Conservation (phyloP, 2,329 filamentous ascomycete genomes). For the Penicillium sp. region DNA sequence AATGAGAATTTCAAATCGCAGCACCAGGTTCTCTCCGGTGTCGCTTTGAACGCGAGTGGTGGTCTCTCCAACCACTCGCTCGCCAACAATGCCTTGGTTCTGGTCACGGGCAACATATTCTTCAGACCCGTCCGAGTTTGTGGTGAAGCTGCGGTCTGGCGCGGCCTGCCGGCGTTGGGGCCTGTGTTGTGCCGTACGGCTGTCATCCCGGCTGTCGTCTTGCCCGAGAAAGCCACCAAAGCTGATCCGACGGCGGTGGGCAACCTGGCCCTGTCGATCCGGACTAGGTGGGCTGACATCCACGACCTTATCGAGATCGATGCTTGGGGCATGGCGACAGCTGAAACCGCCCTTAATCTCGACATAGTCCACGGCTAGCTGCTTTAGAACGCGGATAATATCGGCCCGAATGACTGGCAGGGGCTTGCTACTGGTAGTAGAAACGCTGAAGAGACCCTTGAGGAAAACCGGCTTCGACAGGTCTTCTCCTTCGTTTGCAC, state of each 20-base stretch:
- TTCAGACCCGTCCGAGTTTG: constrained; percentile 80
- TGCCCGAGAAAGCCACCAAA: constrained; percentile 67
- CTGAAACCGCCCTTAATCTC: constrained; percentile 93
- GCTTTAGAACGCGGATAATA: constrained; percentile 81
- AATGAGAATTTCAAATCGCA: constrained; percentile 93
- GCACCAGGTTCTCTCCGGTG: constrained; percentile 73
- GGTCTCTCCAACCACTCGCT: constrained; percentile 73
- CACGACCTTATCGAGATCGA: constrained; percentile 71
- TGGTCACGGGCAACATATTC: constrained; percentile 58
- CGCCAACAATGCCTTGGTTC: constrained; percentile 47
- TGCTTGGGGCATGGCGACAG: constrained; percentile 83
- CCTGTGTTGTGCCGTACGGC: constrained; percentile 43
- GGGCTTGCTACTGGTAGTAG: constrained; percentile 89
- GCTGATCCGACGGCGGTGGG: constrained; percentile 74
- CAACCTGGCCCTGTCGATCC: constrained; percentile 43
- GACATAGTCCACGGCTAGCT: constrained; percentile 82
- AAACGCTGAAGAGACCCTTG: constrained; percentile 95
- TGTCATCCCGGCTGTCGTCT: constrained; percentile 64
- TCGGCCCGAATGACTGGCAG: constrained; percentile 80
- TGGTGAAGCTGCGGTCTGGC: constrained; percentile 67
- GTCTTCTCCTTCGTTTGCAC: constrained; percentile 60
- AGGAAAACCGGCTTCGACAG: constrained; percentile 85
- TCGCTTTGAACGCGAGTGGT: constrained; percentile 89
- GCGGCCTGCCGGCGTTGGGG: constrained; percentile 43
- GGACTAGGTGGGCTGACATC: constrained; percentile 60